Base-by-base conservation (phyloP, 139 green algal genomes). In the Diplosphaera chodatii region DNA sequence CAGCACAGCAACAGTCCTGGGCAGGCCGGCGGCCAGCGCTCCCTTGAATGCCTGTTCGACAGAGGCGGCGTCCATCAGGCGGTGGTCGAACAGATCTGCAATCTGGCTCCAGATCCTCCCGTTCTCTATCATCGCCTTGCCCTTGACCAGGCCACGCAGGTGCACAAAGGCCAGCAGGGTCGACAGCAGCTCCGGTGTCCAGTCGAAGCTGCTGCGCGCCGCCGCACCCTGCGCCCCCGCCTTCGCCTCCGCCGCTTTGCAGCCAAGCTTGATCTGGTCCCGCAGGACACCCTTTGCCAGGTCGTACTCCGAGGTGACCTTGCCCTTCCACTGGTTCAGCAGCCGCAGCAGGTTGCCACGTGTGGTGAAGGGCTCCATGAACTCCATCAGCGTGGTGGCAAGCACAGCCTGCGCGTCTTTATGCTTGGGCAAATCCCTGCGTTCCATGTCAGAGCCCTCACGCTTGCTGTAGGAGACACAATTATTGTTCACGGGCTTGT, bases 301-400 rank as follows among this genome's bases (percentile, higher is more conserved):
- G 3, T 59, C 16, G 48, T 59, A 59, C 13, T 59, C 48, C 10
- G 13, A n/a, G 48, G 13, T 25, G 13, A 59, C 16, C 48, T 59
- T 59, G 13, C 3, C 16, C 48, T 23, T 59, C 48, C 13, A 3
- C 48, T 59, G 48, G 3, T 25, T 59, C 48, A 23, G 41, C 48
- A 27, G 34, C 65, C 48, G 64, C 55, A 34, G 63, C 66, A 83
- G 40, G 69, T 76, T 83, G 33, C 55, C 18, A 28, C 75, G 68
- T 6, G 59, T 73, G n/a, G 71, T 56, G 33, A 69, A 83, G 21
- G 77, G 78, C 20, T 78, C 66, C 66, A 84, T 59, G 55, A 79
- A 76, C 6, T 27, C 32, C 28, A 73, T 59, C 21, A 83, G 74
- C 34, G 29, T 27, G 29, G 34, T 27, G 15, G 74, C 25, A 10